Conservation (phyloP, 148 eudicot species). For the Nyssa sinensis region DNA sequence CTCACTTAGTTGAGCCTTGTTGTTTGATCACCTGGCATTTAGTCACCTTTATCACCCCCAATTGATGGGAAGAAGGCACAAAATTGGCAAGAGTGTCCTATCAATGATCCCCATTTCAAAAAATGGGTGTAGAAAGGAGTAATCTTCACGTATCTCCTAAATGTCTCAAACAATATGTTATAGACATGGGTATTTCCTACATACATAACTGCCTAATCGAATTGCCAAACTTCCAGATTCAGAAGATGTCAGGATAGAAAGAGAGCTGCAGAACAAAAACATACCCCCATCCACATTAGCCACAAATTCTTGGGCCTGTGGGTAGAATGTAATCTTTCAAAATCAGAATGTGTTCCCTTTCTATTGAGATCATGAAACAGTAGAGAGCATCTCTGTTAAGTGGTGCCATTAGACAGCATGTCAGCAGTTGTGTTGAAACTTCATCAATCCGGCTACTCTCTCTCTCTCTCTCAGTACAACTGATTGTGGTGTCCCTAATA, state of each 20-base stretch:
- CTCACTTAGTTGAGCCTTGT: background rate
- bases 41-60: background rate
- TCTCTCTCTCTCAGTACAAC: background rate
- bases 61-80: background rate
- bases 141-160: background rate
- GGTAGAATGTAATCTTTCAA: background rate
- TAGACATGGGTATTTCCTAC: background rate
- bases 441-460: background rate
- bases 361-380: background rate
- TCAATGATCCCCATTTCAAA: background rate
- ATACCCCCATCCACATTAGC: background rate
- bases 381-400: background rate
- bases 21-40: background rate
- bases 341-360: background rate
- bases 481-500: background rate
- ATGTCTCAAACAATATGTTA: background rate
- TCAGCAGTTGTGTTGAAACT: background rate
- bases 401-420: background rate
- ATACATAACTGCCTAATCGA: background rate
- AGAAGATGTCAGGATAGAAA: background rate
- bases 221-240: background rate
- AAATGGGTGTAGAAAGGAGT: background rate
- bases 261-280: background rate
- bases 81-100: background rate
- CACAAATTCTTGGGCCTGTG: background rate